Percentiles rank a stretch among this genome's conserved stretches.
phyloP scores from a whole-genome alignment of 1,284 basidiomycete genomes.

The Amylostereum chailletii region DNA sequence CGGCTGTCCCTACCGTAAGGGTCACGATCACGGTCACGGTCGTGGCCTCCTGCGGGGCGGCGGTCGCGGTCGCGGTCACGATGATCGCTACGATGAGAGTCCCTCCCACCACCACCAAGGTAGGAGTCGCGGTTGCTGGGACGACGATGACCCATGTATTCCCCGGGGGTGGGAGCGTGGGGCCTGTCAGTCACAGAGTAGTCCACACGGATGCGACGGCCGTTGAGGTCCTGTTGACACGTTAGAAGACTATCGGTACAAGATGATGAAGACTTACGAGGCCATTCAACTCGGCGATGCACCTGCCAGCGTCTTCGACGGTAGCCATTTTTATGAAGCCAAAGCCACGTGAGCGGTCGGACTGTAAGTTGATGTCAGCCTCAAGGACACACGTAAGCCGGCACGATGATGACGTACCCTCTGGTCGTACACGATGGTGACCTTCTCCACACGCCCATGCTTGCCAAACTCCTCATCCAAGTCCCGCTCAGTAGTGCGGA shows the following conservation, averaged over 20 bases:
- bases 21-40: slow-evolving; percentile 38
- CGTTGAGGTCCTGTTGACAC: slow-evolving; percentile 78
- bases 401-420: slow-evolving; percentile 50
- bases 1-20: slow-evolving; percentile 30
- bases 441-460: slow-evolving; percentile 89
- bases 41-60: slow-evolving; percentile 40
- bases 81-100: slow-evolving; percentile 36
- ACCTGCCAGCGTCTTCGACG: slow-evolving; percentile 79
- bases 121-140: slow-evolving; percentile 56
- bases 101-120: slow-evolving; percentile 28
- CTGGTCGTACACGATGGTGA: slow-evolving; percentile 98
- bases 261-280: slow-evolving; percentile 46
- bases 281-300: slow-evolving; percentile 90
- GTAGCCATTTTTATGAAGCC: slow-evolving; percentile 94
- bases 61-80: slow-evolving; percentile 31
- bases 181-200: slow-evolving; percentile 91
- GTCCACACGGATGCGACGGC: slow-evolving; percentile 93
- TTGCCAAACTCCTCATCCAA: slow-evolving; percentile 90
- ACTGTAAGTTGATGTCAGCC: slow-evolving; percentile 34
- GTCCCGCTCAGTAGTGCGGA: slow-evolving; percentile 90
- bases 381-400: too few relatives aligned
- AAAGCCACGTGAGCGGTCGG: slow-evolving; percentile 93
- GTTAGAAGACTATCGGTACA: slow-evolving; percentile 8
- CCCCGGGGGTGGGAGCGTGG: slow-evolving; percentile 93
- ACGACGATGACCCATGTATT: slow-evolving; percentile 92